Base-by-base conservation (phyloP, 2,329 filamentous ascomycete genomes). In the Penicillium sp. region DNA sequence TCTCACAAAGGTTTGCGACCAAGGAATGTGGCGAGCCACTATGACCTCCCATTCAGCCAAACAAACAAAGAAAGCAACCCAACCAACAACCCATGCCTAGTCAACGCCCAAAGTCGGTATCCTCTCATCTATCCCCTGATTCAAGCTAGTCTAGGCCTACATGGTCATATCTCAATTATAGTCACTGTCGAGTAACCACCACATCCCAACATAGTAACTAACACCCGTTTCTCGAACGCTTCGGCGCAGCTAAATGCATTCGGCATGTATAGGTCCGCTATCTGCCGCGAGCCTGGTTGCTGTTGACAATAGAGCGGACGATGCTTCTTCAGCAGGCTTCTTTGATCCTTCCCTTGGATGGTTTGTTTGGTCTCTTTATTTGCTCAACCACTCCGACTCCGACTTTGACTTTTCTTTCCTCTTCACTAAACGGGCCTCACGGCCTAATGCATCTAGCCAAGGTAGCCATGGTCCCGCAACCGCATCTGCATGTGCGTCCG, bases 161-260 rank as follows among this genome's bases (percentile, higher is more conserved):
- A 13, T n/a, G 33, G 44, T 24, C 33, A 24, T 50, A 13, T 35
- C 35, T 33, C 9, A 58, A 35, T 38, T 30, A 17, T 40, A 17
- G 24, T 50, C 44, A 15, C 44, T 44, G 58, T 44, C 40, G 35
- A 22, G 58, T 60, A 58, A 38, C 47, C 33, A 35, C 17, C 24
- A 28, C 47, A 9, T 22, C 12, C 33, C 9, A 3, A 49, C 24
- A n/a, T 33, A 19, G 38, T 13, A 37, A 42, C 58, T 35, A 51
- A 13, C 15, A 4, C 17, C 7, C 30, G 26, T 49, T 67, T 66
- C 64, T 55, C 61, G 65, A 63, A 61, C 55, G 19, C 35, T 63
- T 64, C 60, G 50, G 61, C 51, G 57, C 58, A 19, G 28, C n/a
- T 8, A 35, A 50, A 49, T 47, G 42, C 50, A 49, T 26, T 50